These are phyloP conservation scores for Apiospora phragmitis DNA, from an alignment of 2,329 filamentous ascomycete genomes.

Conservation along the genomic window DNA sequence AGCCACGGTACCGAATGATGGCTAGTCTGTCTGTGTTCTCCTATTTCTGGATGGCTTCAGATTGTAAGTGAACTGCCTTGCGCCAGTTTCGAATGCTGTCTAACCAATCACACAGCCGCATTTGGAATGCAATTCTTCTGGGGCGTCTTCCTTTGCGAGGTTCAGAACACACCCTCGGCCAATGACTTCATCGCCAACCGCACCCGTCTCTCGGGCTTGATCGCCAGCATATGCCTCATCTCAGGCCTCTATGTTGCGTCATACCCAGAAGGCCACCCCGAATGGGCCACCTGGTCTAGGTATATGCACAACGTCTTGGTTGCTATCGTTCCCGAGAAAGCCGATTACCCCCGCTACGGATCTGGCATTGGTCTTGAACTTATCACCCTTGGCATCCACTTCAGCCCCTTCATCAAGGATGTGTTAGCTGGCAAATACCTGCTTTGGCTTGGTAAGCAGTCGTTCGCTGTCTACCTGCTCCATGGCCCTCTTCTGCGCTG, in stretches of 20 bases:
- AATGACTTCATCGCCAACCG: conserved; percentile 47
- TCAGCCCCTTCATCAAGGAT: conserved; percentile 43
- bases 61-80: conserved; percentile 25
- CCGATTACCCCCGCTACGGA: conserved; percentile 45
- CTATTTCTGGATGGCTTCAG: conserved; percentile 46
- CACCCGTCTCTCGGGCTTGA: conserved; percentile 41
- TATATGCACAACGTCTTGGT: conserved; percentile 42
- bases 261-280: conserved; percentile 56
- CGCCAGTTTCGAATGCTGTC: neutral
- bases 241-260: conserved; percentile 59
- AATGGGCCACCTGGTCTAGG: conserved; percentile 56
- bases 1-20: conserved; percentile 49
- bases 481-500: conserved; percentile 62
- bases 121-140: conserved; percentile 62
- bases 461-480: conserved; percentile 64
- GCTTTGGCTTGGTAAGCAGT: conserved; percentile 63
- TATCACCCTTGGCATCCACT: conserved; percentile 33
- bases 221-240: conserved; percentile 51
- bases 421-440: conserved; percentile 55
- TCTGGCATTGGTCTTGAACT: conserved; percentile 36
- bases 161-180: conserved; percentile 50
- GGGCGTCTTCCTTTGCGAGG: conserved; percentile 62
- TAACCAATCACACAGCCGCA: conserved; percentile 27
- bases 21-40: conserved; percentile 46
- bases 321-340: conserved; percentile 45